These are phyloP conservation scores for Pseudofabraea citricarpa DNA, from an alignment of 2,329 filamentous ascomycete genomes.

Conservation along the genomic window DNA sequence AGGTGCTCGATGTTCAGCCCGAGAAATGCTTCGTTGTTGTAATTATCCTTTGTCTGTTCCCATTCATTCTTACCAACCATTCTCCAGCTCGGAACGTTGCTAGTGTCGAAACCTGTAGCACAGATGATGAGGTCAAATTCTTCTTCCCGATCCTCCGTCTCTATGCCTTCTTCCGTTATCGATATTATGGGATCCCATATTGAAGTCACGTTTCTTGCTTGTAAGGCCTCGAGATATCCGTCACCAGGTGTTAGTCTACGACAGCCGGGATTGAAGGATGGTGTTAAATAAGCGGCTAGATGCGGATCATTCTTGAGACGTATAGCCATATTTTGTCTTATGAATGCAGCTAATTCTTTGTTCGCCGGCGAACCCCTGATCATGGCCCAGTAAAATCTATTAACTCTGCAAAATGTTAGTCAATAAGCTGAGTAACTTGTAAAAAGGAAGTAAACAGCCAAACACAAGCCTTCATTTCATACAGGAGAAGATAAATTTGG, in stretches of 20 bases:
- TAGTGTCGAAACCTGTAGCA: constrained; percentile 26
- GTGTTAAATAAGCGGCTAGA: constrained; percentile 16
- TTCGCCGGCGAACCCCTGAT: neutral
- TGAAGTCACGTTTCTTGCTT: constrained; percentile 41
- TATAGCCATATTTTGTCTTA: neutral
- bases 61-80: too few relatives aligned
- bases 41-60: too few relatives aligned
- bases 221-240: constrained; percentile 30
- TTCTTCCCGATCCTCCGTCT: constrained; percentile 18
- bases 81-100: too few relatives aligned
- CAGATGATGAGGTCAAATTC: constrained; percentile 28
- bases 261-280: constrained; percentile 36
- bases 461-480: neutral
- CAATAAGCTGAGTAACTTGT: too few relatives aligned
- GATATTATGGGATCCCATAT: constrained; percentile 37
- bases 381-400: too few relatives aligned
- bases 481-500: neutral
- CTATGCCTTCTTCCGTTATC: constrained; percentile 32
- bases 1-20: too few relatives aligned
- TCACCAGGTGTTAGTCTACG: constrained; percentile 33
- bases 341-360: neutral
- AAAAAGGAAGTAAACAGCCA: too few relatives aligned
- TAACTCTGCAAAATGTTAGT: too few relatives aligned
- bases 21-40: too few relatives aligned
- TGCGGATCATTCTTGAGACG: neutral